Percentiles rank a stretch among this genome's conserved stretches.
Conservation (phyloP, 106 monocot genomes). For the Dendrobium nobile region DNA sequence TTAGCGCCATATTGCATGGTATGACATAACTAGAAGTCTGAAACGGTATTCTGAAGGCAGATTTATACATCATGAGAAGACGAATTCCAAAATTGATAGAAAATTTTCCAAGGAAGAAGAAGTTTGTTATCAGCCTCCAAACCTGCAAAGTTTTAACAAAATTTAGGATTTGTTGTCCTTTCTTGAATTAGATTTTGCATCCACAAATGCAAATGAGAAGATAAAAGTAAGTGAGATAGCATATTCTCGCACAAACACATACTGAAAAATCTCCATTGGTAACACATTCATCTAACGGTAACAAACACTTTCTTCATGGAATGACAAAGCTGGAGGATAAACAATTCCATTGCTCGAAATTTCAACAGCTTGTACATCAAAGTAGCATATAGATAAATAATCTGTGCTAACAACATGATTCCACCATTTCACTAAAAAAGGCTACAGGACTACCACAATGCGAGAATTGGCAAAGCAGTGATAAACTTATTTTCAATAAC, state of each 20-base stretch:
- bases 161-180: neutral
- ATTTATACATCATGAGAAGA: conserved; percentile 88
- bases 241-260: neutral
- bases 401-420: neutral
- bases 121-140: conserved; percentile 82
- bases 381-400: neutral
- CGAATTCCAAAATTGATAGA: conserved; percentile 98
- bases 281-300: neutral
- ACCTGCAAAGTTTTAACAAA: conserved; percentile 29
- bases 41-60: neutral
- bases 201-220: neutral
- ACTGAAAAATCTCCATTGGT: neutral
- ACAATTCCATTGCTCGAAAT: neutral
- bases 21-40: neutral
- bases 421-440: neutral
- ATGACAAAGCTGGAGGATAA: neutral
- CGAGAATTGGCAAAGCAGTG: too few relatives aligned
- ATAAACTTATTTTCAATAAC: too few relatives aligned
- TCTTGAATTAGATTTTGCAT: neutral
- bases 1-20: neutral
- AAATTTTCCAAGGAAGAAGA: conserved; percentile 87
- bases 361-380: neutral
- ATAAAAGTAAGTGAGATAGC: neutral
- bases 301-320: neutral
- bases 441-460: too few relatives aligned